These are phyloP conservation scores for Neobulgaria alba DNA, from an alignment of 2,329 filamentous ascomycete genomes.

Conservation along the genomic window DNA sequence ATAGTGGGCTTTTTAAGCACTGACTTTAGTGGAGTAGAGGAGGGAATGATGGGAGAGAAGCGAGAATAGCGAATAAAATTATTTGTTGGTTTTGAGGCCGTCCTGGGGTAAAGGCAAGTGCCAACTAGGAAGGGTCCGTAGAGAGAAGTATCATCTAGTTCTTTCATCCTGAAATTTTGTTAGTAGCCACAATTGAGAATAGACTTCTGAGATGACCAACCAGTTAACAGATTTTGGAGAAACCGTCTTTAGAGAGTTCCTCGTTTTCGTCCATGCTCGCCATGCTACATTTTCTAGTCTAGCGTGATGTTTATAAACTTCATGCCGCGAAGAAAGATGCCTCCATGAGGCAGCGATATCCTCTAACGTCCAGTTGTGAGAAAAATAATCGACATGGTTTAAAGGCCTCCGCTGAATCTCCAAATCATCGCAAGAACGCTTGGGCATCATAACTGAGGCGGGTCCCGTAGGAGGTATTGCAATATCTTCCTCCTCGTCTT, in stretches of 20 bases:
- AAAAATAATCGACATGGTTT: slow-evolving; percentile 87
- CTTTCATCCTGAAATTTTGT: slow-evolving; percentile 9
- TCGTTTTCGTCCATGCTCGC: slow-evolving; percentile 92
- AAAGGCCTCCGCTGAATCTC: slow-evolving; percentile 51
- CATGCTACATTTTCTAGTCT: slow-evolving; percentile 93
- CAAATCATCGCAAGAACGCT: slow-evolving; percentile 41
- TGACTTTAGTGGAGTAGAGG: not conserved
- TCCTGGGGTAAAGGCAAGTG: not conserved
- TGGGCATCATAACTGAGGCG: slow-evolving; percentile 31
- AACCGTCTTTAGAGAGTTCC: slow-evolving; percentile 77
- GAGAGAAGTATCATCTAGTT: slow-evolving; percentile 13
- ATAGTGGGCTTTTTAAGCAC: slow-evolving; percentile 10
- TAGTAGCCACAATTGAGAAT: not conserved
- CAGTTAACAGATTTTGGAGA: slow-evolving; percentile 91
- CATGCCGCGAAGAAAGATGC: slow-evolving; percentile 74
- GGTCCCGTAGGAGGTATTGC: slow-evolving; percentile 46
- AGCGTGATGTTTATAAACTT: slow-evolving; percentile 70
- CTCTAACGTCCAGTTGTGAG: slow-evolving; percentile 91
- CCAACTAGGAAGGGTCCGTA: slow-evolving; percentile 10
- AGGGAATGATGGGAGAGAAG: not conserved
- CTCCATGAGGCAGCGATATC: slow-evolving; percentile 98
- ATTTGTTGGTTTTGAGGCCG: not conserved
- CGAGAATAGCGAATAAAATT: not conserved
- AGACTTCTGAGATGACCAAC: slow-evolving; percentile 41
- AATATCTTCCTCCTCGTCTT: slow-evolving; percentile 42